Conservation (phyloP, 2,329 filamentous ascomycete genomes). For the Sporothrix globosa region DNA sequence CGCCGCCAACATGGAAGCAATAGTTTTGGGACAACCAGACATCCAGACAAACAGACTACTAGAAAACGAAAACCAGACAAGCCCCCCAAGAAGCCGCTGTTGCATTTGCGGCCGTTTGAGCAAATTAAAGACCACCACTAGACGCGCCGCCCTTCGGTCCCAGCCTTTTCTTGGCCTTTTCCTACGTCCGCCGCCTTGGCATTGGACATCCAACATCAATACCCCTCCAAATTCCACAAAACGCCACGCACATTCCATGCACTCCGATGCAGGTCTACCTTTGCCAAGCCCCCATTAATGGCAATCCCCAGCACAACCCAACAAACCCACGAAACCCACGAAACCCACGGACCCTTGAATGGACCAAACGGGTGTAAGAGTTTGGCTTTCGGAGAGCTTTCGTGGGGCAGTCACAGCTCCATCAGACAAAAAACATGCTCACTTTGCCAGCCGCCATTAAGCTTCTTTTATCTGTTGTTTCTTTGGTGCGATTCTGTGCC, state of each 20-base stretch:
- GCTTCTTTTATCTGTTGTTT: neutral
- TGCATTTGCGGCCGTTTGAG: conserved; percentile 37
- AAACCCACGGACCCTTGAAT: too few species aligned
- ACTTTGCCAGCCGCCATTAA: conserved; percentile 11
- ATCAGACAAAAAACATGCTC: conserved; percentile 26
- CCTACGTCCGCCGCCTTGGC: neutral
- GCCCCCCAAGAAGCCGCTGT: neutral
- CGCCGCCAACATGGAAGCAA: too few species aligned
- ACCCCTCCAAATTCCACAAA: too few species aligned
- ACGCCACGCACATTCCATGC: too few species aligned
- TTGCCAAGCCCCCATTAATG: conserved; percentile 10
- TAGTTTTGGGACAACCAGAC: too few species aligned
- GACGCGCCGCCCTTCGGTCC: neutral
- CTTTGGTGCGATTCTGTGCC: neutral
- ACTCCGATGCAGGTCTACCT: neutral
- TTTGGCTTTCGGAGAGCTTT: neutral
- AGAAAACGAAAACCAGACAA: too few species aligned
- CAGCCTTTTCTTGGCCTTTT: neutral
- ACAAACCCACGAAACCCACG: neutral
- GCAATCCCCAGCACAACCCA: neutral
- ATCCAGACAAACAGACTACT: too few species aligned
- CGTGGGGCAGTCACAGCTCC: neutral
- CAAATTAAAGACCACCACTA: conserved; percentile 33
- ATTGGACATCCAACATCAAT: neutral
- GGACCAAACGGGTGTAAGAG: conserved; percentile 23